phyloP scores from a whole-genome alignment of 805 yeast species.

The Teunomyces cretensis region DNA sequence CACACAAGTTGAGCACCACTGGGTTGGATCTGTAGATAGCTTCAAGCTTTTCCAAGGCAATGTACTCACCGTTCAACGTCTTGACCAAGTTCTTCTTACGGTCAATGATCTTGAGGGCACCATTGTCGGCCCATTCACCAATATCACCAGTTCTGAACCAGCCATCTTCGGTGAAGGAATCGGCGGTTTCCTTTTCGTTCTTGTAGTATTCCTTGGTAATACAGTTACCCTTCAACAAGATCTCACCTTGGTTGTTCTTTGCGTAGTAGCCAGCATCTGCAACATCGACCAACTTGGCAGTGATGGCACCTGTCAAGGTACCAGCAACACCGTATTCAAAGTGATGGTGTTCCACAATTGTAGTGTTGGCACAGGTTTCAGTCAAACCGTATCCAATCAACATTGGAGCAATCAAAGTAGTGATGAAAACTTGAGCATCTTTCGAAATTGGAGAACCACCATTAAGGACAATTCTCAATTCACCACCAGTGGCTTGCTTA shows the following conservation, averaged over 20 bases:
- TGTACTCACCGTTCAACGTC: slow-evolving; percentile 95
- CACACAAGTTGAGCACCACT: slow-evolving; percentile 78
- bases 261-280: slow-evolving; percentile 90
- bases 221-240: slow-evolving; percentile 72
- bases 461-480: slow-evolving; percentile 66
- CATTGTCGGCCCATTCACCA: slow-evolving; percentile 85
- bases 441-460: slow-evolving; percentile 91
- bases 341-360: slow-evolving; percentile 61
- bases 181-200: slow-evolving; percentile 77
- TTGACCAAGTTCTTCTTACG: slow-evolving; percentile 95
- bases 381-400: slow-evolving; percentile 95
- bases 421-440: slow-evolving; percentile 79
- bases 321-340: slow-evolving; percentile 81
- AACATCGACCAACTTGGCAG: slow-evolving; percentile 87
- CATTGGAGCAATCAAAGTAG: slow-evolving; percentile 78
- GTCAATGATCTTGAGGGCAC: slow-evolving; percentile 82
- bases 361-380: slow-evolving; percentile 89
- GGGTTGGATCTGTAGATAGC: slow-evolving; percentile 83
- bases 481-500: slow-evolving; percentile 94
- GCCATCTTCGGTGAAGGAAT: slow-evolving; percentile 74
- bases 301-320: slow-evolving; percentile 75
- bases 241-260: slow-evolving; percentile 90
- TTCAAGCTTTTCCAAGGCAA: slow-evolving; percentile 94
- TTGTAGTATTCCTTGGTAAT: slow-evolving; percentile 77
- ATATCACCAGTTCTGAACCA: slow-evolving; percentile 98